Conservation (phyloP, 139 green algal genomes). For the Coelastrella sp. region DNA sequence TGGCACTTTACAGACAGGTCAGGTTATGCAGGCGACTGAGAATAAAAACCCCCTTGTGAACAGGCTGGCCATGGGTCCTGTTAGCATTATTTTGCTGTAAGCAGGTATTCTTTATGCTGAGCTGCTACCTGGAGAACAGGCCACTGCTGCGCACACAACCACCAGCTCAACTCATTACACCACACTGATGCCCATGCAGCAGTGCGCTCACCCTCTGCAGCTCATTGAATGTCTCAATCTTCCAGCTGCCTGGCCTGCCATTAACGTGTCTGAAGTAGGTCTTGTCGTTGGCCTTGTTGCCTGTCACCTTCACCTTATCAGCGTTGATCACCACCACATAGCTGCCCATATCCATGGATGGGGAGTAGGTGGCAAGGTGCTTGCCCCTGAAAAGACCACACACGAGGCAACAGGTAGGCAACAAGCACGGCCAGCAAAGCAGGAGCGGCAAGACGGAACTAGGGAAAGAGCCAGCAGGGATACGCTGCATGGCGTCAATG, state of each 20-base stretch:
- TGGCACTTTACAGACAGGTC: no score
- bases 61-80: no score
- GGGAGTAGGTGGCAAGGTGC: constrained; percentile 87
- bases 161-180: neutral
- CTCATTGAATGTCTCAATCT: constrained; percentile 84
- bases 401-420: no score
- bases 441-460: neutral
- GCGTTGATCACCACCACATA: constrained; percentile 98
- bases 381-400: constrained; percentile 82
- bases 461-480: neutral
- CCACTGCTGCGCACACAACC: no score
- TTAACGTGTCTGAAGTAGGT: constrained; percentile 89
- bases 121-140: neutral
- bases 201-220: constrained; percentile 72
- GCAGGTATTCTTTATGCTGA: neutral
- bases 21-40: no score
- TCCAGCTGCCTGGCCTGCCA: constrained; percentile 82
- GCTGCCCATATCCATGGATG: constrained; percentile 96
- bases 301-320: constrained; percentile 92
- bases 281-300: constrained; percentile 94
- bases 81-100: no score
- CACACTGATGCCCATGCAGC: neutral
- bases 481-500: neutral
- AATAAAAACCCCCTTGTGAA: no score
- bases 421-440: neutral